phyloP scores from a whole-genome alignment of 202 grass and related monocot species.

The Setaria viridis region DNA sequence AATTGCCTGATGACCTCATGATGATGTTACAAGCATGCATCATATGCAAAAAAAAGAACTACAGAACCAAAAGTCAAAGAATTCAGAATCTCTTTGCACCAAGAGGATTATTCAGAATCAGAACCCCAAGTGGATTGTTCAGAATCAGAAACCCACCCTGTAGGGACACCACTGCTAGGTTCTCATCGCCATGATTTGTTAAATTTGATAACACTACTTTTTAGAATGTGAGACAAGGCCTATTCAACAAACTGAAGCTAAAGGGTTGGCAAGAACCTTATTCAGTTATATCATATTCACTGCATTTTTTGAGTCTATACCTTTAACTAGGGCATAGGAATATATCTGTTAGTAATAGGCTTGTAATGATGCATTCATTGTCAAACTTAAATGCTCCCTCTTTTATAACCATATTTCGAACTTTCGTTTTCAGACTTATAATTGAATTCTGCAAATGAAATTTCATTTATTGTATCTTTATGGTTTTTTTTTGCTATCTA shows the following conservation, averaged over 20 bases:
- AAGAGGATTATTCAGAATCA: neutral
- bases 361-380: neutral
- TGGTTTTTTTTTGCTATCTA: neutral
- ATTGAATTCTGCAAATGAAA: slow-evolving; percentile 6
- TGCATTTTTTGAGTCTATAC: slow-evolving; percentile 3
- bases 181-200: slow-evolving; percentile 4
- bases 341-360: slow-evolving; percentile 18
- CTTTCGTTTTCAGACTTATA: slow-evolving; percentile 5
- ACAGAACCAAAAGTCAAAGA: neutral
- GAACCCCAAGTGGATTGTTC: neutral
- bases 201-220: slow-evolving; percentile 12
- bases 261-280: slow-evolving; percentile 22
- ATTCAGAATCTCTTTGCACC: neutral
- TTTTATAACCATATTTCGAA: neutral
- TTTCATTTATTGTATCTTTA: neutral
- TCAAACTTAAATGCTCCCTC: neutral
- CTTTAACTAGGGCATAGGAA: neutral
- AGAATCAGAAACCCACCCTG: neutral
- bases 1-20: neutral
- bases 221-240: neutral
- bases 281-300: neutral
- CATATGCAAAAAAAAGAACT: neutral
- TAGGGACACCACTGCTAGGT: neutral
- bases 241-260: slow-evolving; percentile 19
- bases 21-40: slow-evolving; percentile 15